These are phyloP conservation scores for Ceratocystis variospora DNA, from an alignment of 2,329 filamentous ascomycete species.

Conservation along the genomic window DNA sequence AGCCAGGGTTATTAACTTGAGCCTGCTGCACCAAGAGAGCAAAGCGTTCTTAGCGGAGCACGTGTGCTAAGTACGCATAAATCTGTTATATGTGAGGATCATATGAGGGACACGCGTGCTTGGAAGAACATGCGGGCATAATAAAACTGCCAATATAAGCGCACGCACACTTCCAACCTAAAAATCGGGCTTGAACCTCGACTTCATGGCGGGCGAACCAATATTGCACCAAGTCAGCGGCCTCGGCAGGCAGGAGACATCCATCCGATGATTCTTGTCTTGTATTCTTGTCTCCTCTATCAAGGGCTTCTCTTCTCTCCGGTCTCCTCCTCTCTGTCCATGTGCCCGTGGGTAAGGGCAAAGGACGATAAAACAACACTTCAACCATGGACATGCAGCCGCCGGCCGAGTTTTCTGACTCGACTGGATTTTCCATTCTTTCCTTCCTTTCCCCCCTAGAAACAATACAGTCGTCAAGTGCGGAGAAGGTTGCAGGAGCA, in stretches of 20 bases:
- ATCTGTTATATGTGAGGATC: no score
- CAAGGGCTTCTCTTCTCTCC: neutral
- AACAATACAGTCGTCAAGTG: slow-evolving; percentile 5
- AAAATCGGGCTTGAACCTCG: no score
- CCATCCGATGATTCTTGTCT: neutral
- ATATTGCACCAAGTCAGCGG: neutral
- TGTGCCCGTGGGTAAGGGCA: neutral
- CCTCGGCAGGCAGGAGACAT: neutral
- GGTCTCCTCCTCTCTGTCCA: neutral
- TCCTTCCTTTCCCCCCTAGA: neutral
- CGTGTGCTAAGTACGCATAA: no score
- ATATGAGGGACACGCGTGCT: no score
- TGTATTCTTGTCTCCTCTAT: neutral
- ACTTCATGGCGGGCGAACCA: neutral
- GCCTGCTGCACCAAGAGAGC: no score
- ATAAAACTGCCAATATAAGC: no score
- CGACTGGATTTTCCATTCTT: neutral
- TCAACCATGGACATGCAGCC: neutral
- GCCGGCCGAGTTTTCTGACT: neutral
- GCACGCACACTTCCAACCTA: no score
- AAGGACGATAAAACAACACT: neutral
- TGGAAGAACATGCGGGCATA: no score
- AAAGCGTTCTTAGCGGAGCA: no score
- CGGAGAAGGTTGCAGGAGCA: neutral
- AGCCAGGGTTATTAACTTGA: no score